Evolutionary conservation across 495 filamentous ascomycete species (phyloP).

Genomic region (Staphylotrichum tortipilum): DNA sequence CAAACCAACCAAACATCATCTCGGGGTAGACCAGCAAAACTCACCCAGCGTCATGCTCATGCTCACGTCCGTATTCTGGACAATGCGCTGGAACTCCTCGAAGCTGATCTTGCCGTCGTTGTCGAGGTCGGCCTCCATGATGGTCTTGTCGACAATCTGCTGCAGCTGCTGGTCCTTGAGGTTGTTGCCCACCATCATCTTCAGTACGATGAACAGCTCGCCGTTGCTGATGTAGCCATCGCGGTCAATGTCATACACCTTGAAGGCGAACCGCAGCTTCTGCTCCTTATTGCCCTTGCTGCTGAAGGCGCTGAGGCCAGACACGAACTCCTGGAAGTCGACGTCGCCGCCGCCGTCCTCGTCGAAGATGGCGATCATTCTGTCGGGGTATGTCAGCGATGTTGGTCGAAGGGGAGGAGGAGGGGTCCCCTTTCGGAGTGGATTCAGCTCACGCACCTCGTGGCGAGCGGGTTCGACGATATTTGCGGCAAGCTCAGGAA

Average conservation of each 20-base stretch:
- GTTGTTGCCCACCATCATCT: constrained; percentile 99
- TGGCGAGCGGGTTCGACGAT: constrained; percentile 93
- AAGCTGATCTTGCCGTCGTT: constrained; percentile 97
- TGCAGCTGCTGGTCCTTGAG: constrained; percentile 98
- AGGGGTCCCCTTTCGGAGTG: no score
- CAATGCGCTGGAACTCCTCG: constrained; percentile 76
- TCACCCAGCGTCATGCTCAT: constrained; percentile 96
- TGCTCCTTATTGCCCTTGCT: constrained; percentile 99
- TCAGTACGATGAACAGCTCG: constrained; percentile 97
- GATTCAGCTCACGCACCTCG: constrained; percentile 53
- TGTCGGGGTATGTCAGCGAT: constrained; percentile 19
- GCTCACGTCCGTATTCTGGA: constrained; percentile 87
- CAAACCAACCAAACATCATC: background rate
- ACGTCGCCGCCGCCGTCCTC: constrained; percentile 97
- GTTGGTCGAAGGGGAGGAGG: background rate
- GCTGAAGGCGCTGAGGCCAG: constrained; percentile 87
- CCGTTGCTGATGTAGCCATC: constrained; percentile 99
- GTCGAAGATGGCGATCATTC: constrained; percentile 99
- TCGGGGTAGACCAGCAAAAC: constrained; percentile 22
- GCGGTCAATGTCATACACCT: constrained; percentile 98
- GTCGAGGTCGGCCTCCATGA: constrained; percentile 98
- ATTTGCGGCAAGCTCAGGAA: constrained; percentile 97
- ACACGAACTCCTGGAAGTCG: constrained; percentile 99
- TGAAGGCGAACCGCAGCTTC: constrained; percentile 95
- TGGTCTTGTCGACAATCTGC: constrained; percentile 98